phyloP scores from a whole-genome alignment of 2,329 filamentous ascomycete genomes.

The Exophiala oligosperma region DNA sequence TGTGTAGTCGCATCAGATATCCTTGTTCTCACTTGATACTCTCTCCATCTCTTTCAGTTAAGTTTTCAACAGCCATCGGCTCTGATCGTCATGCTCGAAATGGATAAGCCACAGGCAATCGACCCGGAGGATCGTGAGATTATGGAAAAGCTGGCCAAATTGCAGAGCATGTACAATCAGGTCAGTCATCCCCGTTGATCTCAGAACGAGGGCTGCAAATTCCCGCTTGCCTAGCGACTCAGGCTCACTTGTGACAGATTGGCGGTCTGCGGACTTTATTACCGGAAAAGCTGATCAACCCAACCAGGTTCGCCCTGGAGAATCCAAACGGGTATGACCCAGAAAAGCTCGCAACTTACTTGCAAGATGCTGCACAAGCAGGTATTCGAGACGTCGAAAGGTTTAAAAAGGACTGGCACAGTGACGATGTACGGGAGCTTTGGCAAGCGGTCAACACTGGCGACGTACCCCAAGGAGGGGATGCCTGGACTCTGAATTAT shows the following conservation, averaged over 20 bases:
- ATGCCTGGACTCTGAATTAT: conserved; percentile 46
- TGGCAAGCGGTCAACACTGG: conserved; percentile 39
- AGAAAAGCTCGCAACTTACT: conserved; percentile 35
- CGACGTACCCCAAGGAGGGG: conserved; percentile 39
- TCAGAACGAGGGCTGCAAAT: background rate
- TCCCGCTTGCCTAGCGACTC: background rate
- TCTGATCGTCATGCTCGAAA: conserved; percentile 4
- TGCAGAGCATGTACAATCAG: conserved; percentile 28
- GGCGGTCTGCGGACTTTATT: conserved; percentile 44
- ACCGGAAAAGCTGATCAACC: conserved; percentile 40
- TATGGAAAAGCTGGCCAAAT: conserved; percentile 26
- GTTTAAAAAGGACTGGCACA: conserved; percentile 43
- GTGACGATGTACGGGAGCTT: conserved; percentile 40
- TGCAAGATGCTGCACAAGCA: conserved; percentile 37
- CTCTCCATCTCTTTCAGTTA: no score
- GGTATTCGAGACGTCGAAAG: conserved; percentile 39
- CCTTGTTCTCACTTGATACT: background rate
- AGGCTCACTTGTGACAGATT: conserved; percentile 34
- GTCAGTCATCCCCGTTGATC: conserved; percentile 9
- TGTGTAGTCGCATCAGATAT: background rate
- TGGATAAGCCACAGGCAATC: conserved; percentile 2
- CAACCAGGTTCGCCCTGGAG: conserved; percentile 41
- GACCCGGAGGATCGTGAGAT: conserved; percentile 27
- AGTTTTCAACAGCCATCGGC: background rate
- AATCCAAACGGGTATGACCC: conserved; percentile 38